Evolutionary conservation across 2,329 filamentous ascomycete species (phyloP).

Genomic region (Aspergillus sergii): DNA sequence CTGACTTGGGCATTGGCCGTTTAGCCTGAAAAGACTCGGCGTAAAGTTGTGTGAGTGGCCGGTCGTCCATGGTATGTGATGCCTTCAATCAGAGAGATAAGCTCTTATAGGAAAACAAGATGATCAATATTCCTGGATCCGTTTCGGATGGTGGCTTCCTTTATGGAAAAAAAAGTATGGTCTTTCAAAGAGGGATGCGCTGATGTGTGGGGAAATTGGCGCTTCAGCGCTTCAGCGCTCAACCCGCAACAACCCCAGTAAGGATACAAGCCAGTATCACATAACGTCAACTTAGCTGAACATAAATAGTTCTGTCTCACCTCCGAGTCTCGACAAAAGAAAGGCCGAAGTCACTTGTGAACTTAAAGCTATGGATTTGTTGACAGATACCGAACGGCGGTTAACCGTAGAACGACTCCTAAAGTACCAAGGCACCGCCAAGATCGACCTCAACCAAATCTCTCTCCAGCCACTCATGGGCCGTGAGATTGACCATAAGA

Average conservation of each 20-base stretch:
- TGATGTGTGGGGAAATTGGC: neutral
- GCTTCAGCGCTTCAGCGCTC: neutral
- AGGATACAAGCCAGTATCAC: neutral
- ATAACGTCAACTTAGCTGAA: neutral
- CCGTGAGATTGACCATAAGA: conserved; percentile 16
- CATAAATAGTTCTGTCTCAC: neutral
- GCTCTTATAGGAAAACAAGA: no score
- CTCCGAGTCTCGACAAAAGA: neutral
- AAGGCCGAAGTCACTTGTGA: neutral
- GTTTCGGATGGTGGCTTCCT: no score
- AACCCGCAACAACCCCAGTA: neutral
- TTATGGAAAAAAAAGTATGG: neutral
- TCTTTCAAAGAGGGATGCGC: neutral
- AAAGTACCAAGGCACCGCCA: conserved; percentile 31
- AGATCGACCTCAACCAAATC: conserved; percentile 28
- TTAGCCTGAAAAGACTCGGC: no score
- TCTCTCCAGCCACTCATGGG: conserved; percentile 13
- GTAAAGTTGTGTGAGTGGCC: no score
- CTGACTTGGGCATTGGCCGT: no score
- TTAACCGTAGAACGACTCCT: conserved; percentile 21
- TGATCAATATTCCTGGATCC: no score
- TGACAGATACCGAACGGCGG: conserved; percentile 18
- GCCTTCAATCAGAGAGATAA: no score
- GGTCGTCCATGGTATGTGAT: no score
- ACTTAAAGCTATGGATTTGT: conserved; percentile 6